These are phyloP conservation scores for Eucalyptus cloeziana DNA, from an alignment of 345 rosid species.

Conservation along the genomic window DNA sequence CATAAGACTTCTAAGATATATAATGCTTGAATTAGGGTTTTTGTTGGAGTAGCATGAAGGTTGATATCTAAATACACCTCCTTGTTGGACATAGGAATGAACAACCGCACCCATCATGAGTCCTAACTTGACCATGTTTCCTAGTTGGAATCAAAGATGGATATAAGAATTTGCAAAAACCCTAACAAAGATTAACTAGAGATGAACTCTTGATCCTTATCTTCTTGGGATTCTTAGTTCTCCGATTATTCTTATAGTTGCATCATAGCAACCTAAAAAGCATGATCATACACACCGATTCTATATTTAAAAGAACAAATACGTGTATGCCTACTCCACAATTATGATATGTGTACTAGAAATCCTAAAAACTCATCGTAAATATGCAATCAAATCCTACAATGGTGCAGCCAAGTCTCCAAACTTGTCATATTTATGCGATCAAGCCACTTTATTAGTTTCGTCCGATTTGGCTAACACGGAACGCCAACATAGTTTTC, in stretches of 20 bases:
- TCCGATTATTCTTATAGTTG: background rate
- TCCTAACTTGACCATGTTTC: rapidly evolving
- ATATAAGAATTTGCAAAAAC: background rate
- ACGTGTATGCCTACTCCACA: rapidly evolving
- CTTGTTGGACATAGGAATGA: background rate
- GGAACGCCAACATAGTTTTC: rapidly evolving
- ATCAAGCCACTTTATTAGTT: background rate
- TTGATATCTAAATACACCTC: background rate
- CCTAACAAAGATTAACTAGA: background rate
- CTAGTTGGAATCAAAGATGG: background rate
- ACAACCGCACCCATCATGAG: background rate
- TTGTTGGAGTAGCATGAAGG: background rate
- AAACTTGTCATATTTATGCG: background rate
- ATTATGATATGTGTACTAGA: too few species aligned
- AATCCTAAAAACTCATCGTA: too few species aligned
- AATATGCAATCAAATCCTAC: rapidly evolving
- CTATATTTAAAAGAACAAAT: background rate
- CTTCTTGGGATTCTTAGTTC: background rate
- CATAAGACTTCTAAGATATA: background rate
- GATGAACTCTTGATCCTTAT: background rate
- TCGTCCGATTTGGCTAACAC: background rate
- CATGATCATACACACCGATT: background rate
- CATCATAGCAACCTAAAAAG: background rate
- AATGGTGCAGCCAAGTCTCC: rapidly evolving
- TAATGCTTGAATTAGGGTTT: rapidly evolving